These are phyloP conservation scores for Avena atlantica DNA, from an alignment of 176 grass and related monocot genomes.

Conservation along the genomic window DNA sequence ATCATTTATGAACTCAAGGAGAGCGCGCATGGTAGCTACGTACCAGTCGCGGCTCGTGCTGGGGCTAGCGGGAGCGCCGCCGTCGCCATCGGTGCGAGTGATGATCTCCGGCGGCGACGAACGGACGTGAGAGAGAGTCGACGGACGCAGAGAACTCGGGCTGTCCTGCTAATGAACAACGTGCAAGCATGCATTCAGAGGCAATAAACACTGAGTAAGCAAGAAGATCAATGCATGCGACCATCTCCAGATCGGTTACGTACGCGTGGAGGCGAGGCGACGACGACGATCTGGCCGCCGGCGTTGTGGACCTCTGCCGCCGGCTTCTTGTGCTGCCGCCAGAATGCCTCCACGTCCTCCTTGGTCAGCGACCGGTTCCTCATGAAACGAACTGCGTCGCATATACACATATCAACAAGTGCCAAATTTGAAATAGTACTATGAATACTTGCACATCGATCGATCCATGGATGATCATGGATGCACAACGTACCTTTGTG, in stretches of 20 bases:
- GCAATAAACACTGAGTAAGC: not conserved
- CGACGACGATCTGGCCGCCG: not conserved
- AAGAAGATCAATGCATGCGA: not conserved
- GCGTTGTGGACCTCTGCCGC: slow-evolving; percentile 3
- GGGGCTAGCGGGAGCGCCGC: slow-evolving; percentile 25
- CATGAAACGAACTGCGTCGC: slow-evolving; percentile 43
- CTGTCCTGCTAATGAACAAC: not conserved
- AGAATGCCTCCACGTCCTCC: slow-evolving; percentile 80
- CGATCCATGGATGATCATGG: no score
- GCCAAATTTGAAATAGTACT: no score
- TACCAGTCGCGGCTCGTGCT: slow-evolving; percentile 64
- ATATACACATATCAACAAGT: not conserved
- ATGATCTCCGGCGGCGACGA: not conserved
- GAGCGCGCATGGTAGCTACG: not conserved
- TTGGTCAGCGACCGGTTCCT: slow-evolving; percentile 78
- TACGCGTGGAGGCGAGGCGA: not conserved
- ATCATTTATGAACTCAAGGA: not conserved
- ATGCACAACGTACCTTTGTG: slow-evolving; percentile 41
- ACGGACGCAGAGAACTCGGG: not conserved
- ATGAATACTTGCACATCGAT: no score
- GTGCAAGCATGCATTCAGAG: not conserved
- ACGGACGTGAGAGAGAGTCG: not conserved
- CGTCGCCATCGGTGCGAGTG: not conserved
- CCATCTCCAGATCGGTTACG: not conserved
- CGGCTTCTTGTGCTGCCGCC: slow-evolving; percentile 51